These are phyloP conservation scores for Suhomyces prunicola DNA, from an alignment of 805 yeast species.

Conservation along the genomic window DNA sequence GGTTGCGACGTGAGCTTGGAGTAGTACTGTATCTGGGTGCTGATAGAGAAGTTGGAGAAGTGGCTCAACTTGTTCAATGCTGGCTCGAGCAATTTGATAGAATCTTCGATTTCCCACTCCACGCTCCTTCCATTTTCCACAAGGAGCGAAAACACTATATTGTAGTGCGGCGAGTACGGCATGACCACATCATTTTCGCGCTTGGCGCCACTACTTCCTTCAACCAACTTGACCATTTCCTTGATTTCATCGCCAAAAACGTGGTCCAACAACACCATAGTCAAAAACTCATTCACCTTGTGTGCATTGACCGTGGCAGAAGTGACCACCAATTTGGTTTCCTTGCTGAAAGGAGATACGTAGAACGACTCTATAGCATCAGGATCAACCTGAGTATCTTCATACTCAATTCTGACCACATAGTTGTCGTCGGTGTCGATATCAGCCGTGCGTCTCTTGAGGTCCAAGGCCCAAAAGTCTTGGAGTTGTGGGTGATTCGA, in stretches of 20 bases:
- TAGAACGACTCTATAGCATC: conserved; percentile 10
- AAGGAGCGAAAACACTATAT: conserved; percentile 71
- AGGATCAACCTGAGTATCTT: conserved; percentile 18
- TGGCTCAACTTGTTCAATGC: conserved; percentile 51
- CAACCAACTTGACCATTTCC: conserved; percentile 20
- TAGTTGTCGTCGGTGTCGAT: conserved; percentile 29
- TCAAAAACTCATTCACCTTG: conserved; percentile 34
- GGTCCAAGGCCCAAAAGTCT: conserved; percentile 29
- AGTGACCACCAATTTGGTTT: conserved; percentile 28
- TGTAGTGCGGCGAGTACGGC: conserved; percentile 63
- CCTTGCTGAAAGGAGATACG: conserved; percentile 38
- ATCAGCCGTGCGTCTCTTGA: conserved; percentile 11
- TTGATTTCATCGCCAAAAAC: conserved; percentile 40
- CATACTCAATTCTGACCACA: conserved; percentile 30
- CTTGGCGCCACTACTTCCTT: conserved; percentile 10
- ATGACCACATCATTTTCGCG: conserved; percentile 35
- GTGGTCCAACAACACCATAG: conserved; percentile 33
- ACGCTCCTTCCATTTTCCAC: conserved; percentile 66
- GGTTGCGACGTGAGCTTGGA: conserved; percentile 38
- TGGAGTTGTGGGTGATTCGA: conserved; percentile 19
- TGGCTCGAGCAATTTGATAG: conserved; percentile 53
- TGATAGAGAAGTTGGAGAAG: conserved; percentile 69
- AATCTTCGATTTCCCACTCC: conserved; percentile 68
- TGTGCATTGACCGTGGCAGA: conserved; percentile 20
- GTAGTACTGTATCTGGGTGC: conserved; percentile 74